Percentiles rank a stretch among this genome's conserved stretches.
Evolutionary conservation across 345 rosid species (phyloP).

Genomic region (Salix koriyanagi): DNA sequence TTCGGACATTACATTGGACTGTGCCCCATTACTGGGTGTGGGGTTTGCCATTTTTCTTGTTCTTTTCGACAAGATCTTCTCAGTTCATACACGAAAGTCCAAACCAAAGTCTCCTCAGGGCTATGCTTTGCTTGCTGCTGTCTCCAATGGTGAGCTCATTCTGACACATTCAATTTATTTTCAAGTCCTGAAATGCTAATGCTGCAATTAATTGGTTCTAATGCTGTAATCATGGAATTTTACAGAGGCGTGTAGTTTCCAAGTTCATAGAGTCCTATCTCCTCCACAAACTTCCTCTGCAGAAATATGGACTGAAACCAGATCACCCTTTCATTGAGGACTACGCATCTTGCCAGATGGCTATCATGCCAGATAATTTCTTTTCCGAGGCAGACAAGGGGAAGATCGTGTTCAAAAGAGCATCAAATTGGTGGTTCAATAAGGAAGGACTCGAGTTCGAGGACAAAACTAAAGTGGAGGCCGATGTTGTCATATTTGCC

Average conservation of each 20-base stretch:
- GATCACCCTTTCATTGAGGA: slow-evolving; percentile 85
- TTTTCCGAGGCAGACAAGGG: slow-evolving; percentile 79
- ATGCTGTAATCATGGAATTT: background rate
- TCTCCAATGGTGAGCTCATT: slow-evolving; percentile 51
- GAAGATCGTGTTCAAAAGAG: slow-evolving; percentile 57
- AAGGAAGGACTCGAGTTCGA: slow-evolving; percentile 67
- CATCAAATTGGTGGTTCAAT: slow-evolving; percentile 74
- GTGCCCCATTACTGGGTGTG: slow-evolving; percentile 81
- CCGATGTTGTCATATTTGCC: slow-evolving; percentile 73
- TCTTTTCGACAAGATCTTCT: slow-evolving; percentile 81
- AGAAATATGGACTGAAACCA: slow-evolving; percentile 73
- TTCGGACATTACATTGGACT: slow-evolving; percentile 74
- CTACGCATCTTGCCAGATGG: slow-evolving; percentile 96
- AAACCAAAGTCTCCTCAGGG: slow-evolving; percentile 50
- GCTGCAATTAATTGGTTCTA: background rate
- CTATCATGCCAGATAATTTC: slow-evolving; percentile 71
- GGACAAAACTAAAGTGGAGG: slow-evolving; percentile 53
- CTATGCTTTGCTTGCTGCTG: slow-evolving; percentile 46
- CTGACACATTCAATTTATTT: background rate
- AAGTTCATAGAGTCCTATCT: slow-evolving; percentile 84
- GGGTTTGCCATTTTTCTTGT: slow-evolving; percentile 86
- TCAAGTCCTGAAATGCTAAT: background rate
- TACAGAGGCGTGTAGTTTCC: slow-evolving; percentile 61
- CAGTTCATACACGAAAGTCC: slow-evolving; percentile 77
- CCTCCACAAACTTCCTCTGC: slow-evolving; percentile 62